A percentile compares a stretch with the other conserved stretches of the same genome.
These are phyloP conservation scores for Aspergillus indologenus DNA, from an alignment of 495 filamentous ascomycete species.

Conservation along the genomic window DNA sequence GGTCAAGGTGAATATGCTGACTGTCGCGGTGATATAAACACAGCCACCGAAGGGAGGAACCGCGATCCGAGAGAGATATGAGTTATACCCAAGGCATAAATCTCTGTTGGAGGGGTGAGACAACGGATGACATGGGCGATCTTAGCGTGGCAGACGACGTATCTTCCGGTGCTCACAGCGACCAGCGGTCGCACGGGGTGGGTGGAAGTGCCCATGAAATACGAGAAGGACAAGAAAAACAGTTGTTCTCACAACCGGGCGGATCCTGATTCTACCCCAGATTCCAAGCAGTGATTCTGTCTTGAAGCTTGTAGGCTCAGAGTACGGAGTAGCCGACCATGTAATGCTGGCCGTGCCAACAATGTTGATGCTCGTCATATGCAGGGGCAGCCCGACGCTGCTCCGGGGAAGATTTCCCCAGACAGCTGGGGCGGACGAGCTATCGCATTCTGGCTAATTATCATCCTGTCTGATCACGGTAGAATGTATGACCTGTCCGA, in stretches of 20 bases:
- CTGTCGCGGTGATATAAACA: not conserved
- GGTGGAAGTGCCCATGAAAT: not conserved
- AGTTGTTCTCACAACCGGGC: not conserved
- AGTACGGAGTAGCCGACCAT: conserved; percentile 10
- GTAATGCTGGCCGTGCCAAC: conserved; percentile 7
- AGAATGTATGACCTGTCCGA: not conserved
- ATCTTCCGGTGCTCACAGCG: not conserved
- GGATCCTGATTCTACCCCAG: not conserved
- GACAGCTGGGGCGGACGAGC: not conserved
- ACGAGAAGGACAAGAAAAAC: not conserved
- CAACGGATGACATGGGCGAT: not conserved
- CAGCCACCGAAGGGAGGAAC: not conserved
- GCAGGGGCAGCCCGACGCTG: conserved; percentile 10
- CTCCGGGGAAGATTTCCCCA: conserved; percentile 8
- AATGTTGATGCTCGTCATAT: conserved; percentile 5
- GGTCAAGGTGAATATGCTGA: conserved; percentile 5
- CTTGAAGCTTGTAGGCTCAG: conserved; percentile 4
- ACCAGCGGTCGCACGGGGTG: not conserved
- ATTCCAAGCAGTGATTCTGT: not conserved
- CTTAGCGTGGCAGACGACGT: not conserved
- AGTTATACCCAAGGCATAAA: not conserved
- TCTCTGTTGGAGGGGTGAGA: not conserved
- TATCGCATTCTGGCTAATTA: not conserved
- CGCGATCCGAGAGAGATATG: not conserved
- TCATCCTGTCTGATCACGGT: too few relatives aligned